Evolutionary conservation across 768 basidiomycete genomes (phyloP).

Genomic region (Boletus vermiculosoides): DNA sequence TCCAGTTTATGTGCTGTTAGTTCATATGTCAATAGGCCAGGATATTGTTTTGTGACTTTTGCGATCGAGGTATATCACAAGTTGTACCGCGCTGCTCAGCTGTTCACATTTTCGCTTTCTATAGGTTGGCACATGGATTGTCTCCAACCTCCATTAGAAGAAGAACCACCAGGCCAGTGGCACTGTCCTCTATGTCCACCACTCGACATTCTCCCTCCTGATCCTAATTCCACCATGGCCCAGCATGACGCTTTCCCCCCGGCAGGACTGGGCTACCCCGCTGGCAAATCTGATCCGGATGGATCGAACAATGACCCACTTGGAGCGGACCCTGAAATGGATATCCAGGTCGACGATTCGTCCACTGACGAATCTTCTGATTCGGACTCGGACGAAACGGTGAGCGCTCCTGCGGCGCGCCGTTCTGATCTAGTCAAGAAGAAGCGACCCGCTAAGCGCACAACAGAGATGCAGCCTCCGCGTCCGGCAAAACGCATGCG

Average conservation of each 20-base stretch:
- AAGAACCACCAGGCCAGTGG: constrained; percentile 77
- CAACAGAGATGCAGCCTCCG: constrained; percentile 21
- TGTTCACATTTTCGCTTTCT: not conserved
- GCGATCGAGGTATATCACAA: constrained; percentile 71
- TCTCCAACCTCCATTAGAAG: constrained; percentile 65
- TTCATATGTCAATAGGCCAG: constrained; percentile 50
- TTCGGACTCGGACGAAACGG: constrained; percentile 30
- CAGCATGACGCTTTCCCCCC: constrained; percentile 46
- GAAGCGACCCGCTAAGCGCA: constrained; percentile 30
- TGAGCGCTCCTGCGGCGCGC: constrained; percentile 12
- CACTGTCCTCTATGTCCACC: constrained; percentile 65
- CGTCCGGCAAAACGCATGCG: constrained; percentile 48
- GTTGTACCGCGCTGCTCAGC: constrained; percentile 5
- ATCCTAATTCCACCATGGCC: not conserved
- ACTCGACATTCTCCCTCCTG: constrained; percentile 16
- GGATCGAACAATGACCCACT: constrained; percentile 29
- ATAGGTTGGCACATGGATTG: constrained; percentile 86
- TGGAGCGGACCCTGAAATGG: constrained; percentile 29
- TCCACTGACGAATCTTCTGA: constrained; percentile 35
- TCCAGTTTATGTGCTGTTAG: constrained; percentile 11
- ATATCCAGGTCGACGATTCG: constrained; percentile 37
- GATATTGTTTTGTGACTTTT: constrained; percentile 90
- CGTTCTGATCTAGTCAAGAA: constrained; percentile 25
- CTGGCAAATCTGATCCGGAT: constrained; percentile 24
- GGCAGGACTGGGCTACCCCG: constrained; percentile 21